Evolutionary conservation across 106 monocot genomes (phyloP), one percentile per base, ranked within the genome.

Genomic region (Phalaenopsis aphrodite): DNA sequence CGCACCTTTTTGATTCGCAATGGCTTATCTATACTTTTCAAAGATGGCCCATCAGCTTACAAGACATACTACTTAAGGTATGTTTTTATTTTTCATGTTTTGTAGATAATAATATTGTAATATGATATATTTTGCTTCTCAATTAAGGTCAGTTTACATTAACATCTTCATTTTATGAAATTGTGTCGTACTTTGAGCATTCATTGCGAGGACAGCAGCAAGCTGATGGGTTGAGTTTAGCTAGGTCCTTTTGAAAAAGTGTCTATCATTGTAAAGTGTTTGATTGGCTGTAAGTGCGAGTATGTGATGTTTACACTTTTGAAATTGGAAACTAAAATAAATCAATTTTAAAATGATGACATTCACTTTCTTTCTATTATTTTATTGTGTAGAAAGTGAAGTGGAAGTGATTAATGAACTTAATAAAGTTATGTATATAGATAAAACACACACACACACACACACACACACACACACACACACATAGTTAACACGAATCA

Each of bases 1-100:
- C 87, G 99, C 17, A 99, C 99, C 55, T 99, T 99, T 89, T 88
- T 99, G 78, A 95, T 99, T 65, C 92, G 99, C 55, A 99, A 99
- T 90, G 99, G 99, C 21, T 82, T 99, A 80, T 79, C 99, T 39
- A 91, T 88, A 80, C 95, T 99, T 77, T 99, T 99, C 78, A 95
- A 91, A 81, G 99, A 99, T 79, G 94, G 95, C 5, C 99, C 95
- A 55, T 86, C 93, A 21, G 91, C 90, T 75, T 99, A 99, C 77
- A 99, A 77, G 81, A 90, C 93, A 66, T 99, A 99, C 79, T 99
- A 99, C 72, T 83, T 99, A 71, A 99, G 93, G 99, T 93, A 88
- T 78, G 81, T 15, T 37, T 85, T 2, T 41, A 42, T 57, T 45
- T 30, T 76, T 12, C 8, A 12, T 49, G 9, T 76, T 76, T 76